Percentiles rank a stretch among this genome's conserved stretches.
Conservation (phyloP, 2,329 filamentous ascomycete genomes). For the Lachnellula cervina region DNA sequence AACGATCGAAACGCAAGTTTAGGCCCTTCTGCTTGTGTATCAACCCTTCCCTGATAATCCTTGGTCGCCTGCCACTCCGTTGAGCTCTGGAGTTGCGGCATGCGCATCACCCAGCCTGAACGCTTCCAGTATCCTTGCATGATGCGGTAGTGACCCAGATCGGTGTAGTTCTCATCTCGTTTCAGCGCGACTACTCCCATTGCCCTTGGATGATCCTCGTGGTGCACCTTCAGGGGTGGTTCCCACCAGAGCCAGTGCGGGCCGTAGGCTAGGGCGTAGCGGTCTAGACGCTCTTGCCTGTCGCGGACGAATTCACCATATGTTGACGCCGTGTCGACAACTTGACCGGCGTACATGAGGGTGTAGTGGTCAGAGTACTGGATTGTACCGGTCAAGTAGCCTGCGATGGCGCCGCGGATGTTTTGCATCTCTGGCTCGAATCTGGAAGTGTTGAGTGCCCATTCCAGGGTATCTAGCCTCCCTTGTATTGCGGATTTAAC, state of each 20-base stretch:
- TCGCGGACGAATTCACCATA: constrained; percentile 37
- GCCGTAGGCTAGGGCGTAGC: constrained; percentile 35
- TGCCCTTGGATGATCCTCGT: constrained; percentile 4
- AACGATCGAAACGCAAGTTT: constrained; percentile 33
- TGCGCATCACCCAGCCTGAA: constrained; percentile 11
- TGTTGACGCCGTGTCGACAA: constrained; percentile 38
- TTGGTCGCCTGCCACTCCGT: not conserved
- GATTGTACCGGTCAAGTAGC: constrained; percentile 39
- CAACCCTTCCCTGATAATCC: not conserved
- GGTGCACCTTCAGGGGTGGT: constrained; percentile 34
- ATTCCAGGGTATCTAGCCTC: constrained; percentile 32
- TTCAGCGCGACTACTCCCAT: not conserved
- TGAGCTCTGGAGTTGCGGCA: not conserved
- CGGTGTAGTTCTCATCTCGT: not conserved
- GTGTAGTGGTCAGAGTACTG: constrained; percentile 37
- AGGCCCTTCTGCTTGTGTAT: constrained; percentile 22
- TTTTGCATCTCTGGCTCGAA: constrained; percentile 38
- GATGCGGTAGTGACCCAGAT: constrained; percentile 13
- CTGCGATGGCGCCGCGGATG: constrained; percentile 39
- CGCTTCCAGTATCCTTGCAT: constrained; percentile 21
- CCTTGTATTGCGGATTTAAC: constrained; percentile 27
- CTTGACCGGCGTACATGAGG: constrained; percentile 39
- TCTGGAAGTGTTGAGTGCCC: constrained; percentile 29
- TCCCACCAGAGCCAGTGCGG: constrained; percentile 45
- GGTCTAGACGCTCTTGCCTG: constrained; percentile 36